Base-by-base conservation (phyloP, 2,329 filamentous ascomycete species). In the Metarhizium anisopliae region DNA sequence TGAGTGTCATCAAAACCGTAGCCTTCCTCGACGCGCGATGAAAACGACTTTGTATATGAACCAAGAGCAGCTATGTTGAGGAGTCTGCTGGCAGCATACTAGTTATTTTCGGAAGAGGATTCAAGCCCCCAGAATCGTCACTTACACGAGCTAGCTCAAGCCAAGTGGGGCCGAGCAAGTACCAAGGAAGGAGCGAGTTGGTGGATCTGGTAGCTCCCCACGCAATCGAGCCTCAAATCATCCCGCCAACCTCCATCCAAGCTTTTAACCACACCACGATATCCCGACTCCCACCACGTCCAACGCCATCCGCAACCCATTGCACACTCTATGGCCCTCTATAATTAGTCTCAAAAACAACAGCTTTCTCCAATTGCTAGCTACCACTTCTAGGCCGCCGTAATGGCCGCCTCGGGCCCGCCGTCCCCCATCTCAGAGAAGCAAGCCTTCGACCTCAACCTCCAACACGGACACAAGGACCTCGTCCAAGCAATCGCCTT, bases 401-500 rank as follows among this genome's bases (percentile, higher is more conserved):
- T 50, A 56, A 71, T 70, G 68, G 63, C 64, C 52, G 58, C 63
- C 49, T 65, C 67, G 36, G 61, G 66, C 20, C 64, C 68, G 42
- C 67, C 69, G n/a, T 71, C 70, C 25, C 70, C 69, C 50, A 62
- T 61, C 55, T 75, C 78, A 58, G 77, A 80, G 59, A 74, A 72
- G 63, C 68, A 74, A 30, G 69, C 70, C 50, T 81, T 83, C 61
- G 78, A 82, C 57, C 72, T 80, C 59, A 83, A 88, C 62, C 81
- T 90, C 64, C 81, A 85, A 58, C 85, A 90, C 68, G 86, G 86
- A 63, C 87, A 92, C 71, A 82, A 84, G 65, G 89, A 95, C 68
- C 79, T 94, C 49, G 88, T 95, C 53, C 85, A 92, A 61, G 87
- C 90, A 55, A 85, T 93, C 59, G 87, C 90, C 62, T 95, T 95